Conservation (phyloP, 345 rosid genomes). For the Microthlaspi erraticum region DNA sequence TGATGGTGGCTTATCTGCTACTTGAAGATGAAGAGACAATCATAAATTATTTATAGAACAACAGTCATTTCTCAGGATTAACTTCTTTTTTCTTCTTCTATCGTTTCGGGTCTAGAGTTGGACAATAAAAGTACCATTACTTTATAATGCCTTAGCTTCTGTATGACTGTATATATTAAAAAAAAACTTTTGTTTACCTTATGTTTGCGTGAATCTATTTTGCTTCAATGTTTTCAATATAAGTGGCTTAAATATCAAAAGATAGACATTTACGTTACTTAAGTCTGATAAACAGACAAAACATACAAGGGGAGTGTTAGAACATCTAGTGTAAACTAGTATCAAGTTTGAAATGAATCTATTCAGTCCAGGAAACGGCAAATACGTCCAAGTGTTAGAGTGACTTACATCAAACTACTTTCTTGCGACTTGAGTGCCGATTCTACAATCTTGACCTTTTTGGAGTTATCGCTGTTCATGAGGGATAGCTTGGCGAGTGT, state of each 20-base stretch:
- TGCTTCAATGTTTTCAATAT: slow-evolving; percentile 20
- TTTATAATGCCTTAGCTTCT: slow-evolving; percentile 25
- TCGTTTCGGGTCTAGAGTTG: slow-evolving; percentile 26
- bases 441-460: slow-evolving; percentile 71
- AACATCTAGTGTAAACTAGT: slow-evolving; percentile 8
- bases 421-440: slow-evolving; percentile 62
- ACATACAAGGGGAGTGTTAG: slow-evolving; percentile 26
- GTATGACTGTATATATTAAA: slow-evolving; percentile 28
- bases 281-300: slow-evolving; percentile 18
- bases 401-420: slow-evolving; percentile 39
- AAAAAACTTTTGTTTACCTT: slow-evolving; percentile 32
- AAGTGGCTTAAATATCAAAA: not conserved
- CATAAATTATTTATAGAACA: slow-evolving; percentile 29
- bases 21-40: slow-evolving; percentile 7
- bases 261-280: not conserved
- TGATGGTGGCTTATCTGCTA: slow-evolving; percentile 25
- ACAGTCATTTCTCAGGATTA: slow-evolving; percentile 32
- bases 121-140: slow-evolving; percentile 34
- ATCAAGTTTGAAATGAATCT: not conserved
- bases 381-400: slow-evolving; percentile 10
- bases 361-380: not conserved
- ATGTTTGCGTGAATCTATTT: slow-evolving; percentile 16
- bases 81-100: slow-evolving; percentile 30
- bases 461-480: slow-evolving; percentile 68
- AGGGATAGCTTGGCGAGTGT: slow-evolving; percentile 69